phyloP scores from a whole-genome alignment of 257 asterid genomes.

The Marsdenia floribunda region DNA sequence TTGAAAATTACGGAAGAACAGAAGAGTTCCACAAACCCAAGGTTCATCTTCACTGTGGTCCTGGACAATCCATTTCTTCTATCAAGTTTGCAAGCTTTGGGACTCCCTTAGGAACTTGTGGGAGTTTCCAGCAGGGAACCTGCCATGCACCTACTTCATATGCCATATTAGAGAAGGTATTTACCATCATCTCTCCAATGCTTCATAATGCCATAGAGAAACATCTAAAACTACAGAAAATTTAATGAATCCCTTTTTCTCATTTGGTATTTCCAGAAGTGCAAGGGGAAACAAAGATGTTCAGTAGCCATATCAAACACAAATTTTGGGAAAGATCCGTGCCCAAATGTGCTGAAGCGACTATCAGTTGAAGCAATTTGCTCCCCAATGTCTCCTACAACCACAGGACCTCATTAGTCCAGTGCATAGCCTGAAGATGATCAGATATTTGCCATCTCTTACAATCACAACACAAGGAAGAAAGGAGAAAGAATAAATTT shows the following conservation, averaged over 20 bases:
- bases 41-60: conserved; percentile 63
- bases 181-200: background rate
- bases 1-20: conserved; percentile 58
- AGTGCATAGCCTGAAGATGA: background rate
- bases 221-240: background rate
- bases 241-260: background rate
- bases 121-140: conserved; percentile 75
- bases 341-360: conserved; percentile 69
- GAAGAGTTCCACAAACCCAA: conserved; percentile 62
- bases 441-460: background rate
- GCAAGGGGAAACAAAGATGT: conserved; percentile 68
- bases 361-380: conserved; percentile 86
- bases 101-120: conserved; percentile 86
- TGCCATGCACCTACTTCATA: conserved; percentile 81
- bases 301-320: conserved; percentile 63
- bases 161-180: conserved; percentile 62
- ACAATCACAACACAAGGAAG: conserved; percentile 6
- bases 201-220: background rate
- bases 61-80: conserved; percentile 63
- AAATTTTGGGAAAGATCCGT: conserved; percentile 79
- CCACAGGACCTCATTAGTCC: conserved; percentile 12
- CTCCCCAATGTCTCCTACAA: conserved; percentile 31
- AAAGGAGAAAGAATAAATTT: background rate
- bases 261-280: conserved; percentile 50
- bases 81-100: conserved; percentile 97